Evolutionary conservation across 805 yeast species (phyloP).

Genomic region (Danielia reshetovae): DNA sequence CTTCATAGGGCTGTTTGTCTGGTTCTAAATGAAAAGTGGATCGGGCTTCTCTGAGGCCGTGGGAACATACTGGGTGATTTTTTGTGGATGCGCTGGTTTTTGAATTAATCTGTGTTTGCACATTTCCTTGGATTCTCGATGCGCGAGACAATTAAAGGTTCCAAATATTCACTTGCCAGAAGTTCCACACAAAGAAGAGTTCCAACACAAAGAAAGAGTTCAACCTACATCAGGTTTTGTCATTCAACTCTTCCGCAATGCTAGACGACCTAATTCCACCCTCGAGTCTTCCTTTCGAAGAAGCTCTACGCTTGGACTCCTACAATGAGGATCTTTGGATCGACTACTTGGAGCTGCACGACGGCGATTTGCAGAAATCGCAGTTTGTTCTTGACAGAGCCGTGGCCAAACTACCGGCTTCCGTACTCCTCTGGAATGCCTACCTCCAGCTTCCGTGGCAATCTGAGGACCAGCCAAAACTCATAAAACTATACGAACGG

Average conservation of each 20-base stretch:
- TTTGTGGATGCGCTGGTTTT: too few relatives aligned
- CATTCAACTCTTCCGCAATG: conserved; percentile 9
- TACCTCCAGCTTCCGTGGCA: conserved; percentile 15
- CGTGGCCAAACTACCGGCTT: conserved; percentile 13
- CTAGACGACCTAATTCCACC: conserved; percentile 17
- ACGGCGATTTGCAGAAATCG: conserved; percentile 4
- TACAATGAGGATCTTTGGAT: conserved; percentile 15
- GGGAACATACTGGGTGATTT: too few relatives aligned
- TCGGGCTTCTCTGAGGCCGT: too few relatives aligned
- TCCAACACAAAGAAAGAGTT: too few relatives aligned
- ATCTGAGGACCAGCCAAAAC: not conserved
- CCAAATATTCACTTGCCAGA: too few relatives aligned
- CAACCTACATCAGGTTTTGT: too few relatives aligned
- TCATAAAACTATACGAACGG: conserved; percentile 4
- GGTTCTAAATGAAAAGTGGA: too few relatives aligned
- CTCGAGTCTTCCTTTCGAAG: conserved; percentile 13
- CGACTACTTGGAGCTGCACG: conserved; percentile 11
- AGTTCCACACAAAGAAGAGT: too few relatives aligned
- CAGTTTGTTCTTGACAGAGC: conserved; percentile 15
- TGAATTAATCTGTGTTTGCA: too few relatives aligned
- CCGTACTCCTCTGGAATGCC: conserved; percentile 14
- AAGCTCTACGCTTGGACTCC: conserved; percentile 4
- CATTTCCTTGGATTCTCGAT: too few relatives aligned
- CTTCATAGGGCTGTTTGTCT: too few relatives aligned
- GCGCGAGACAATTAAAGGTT: too few relatives aligned